Conservation (phyloP, 1,284 basidiomycete genomes). For the Ustilago shanxiensis region DNA sequence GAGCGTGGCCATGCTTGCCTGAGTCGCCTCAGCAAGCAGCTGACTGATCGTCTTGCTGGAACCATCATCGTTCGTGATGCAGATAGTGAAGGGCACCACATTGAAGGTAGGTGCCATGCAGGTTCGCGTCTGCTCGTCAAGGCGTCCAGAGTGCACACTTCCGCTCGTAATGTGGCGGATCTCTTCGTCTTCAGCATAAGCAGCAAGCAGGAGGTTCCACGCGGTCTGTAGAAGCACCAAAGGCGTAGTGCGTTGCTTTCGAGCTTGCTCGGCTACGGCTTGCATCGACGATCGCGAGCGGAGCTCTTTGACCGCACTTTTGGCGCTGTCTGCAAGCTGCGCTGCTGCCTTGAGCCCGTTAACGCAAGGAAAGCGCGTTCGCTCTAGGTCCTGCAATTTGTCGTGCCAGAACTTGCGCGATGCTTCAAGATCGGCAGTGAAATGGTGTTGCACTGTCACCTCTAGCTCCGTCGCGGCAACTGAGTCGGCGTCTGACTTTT, state of each 20-base stretch:
- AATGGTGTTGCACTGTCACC: constrained; percentile 14
- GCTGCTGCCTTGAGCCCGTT: constrained; percentile 14
- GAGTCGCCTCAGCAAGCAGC: constrained; percentile 7
- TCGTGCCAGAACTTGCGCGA: constrained; percentile 19
- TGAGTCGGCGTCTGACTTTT: no score
- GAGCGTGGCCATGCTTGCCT: constrained; percentile 5
- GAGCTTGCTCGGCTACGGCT: constrained; percentile 7
- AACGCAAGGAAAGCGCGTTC: constrained; percentile 17
- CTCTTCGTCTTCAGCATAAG: constrained; percentile 18
- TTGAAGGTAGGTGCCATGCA: constrained; percentile 37
- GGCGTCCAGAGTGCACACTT: constrained; percentile 26
- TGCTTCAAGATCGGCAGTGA: constrained; percentile 15
- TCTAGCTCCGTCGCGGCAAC: constrained; percentile 5
- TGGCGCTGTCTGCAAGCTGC: not conserved
- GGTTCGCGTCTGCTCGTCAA: constrained; percentile 9
- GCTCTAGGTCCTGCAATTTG: constrained; percentile 13
- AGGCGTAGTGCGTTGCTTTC: constrained; percentile 4
- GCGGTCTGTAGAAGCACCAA: constrained; percentile 19
- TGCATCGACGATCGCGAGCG: constrained; percentile 21
- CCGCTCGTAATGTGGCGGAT: constrained; percentile 11
- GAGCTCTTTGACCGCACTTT: constrained; percentile 10
- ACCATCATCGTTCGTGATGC: constrained; percentile 4
- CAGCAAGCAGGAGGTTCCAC: constrained; percentile 23
- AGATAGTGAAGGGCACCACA: constrained; percentile 20
- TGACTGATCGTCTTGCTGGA: not conserved